Conservation (phyloP, 805 yeast species). For the Metschnikowia cerradonensis region DNA sequence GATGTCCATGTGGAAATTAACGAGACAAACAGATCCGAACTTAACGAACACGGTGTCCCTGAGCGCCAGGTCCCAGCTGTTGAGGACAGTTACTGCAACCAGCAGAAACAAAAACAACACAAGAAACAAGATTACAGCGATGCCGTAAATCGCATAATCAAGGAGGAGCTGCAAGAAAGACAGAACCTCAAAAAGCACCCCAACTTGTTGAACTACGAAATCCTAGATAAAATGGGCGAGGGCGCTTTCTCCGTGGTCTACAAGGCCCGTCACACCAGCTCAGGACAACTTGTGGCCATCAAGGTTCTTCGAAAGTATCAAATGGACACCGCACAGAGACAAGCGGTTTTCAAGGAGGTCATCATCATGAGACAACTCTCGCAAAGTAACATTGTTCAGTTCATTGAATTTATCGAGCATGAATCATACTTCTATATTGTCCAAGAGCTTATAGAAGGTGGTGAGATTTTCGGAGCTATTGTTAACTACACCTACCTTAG, state of each 20-base stretch:
- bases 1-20: conserved; percentile 5
- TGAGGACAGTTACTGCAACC: conserved; percentile 4
- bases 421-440: conserved; percentile 55
- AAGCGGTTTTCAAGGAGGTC: conserved; percentile 66
- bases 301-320: conserved; percentile 66
- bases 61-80: conserved; percentile 1
- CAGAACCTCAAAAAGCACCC: conserved; percentile 9
- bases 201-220: conserved; percentile 22
- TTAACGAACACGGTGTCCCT: not conserved
- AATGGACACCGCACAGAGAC: conserved; percentile 48
- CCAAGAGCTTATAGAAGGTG: conserved; percentile 69
- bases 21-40: not conserved
- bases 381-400: conserved; percentile 58
- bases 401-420: conserved; percentile 52
- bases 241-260: conserved; percentile 91
- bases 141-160: conserved; percentile 12
- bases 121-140: conserved; percentile 8
- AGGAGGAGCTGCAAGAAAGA: conserved; percentile 11
- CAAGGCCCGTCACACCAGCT: conserved; percentile 54
- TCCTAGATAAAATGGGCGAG: conserved; percentile 52
- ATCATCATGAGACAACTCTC: conserved; percentile 62
- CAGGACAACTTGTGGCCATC: conserved; percentile 55
- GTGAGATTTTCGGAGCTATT: conserved; percentile 77
- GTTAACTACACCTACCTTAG: conserved; percentile 73
- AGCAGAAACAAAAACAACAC: not conserved